phyloP scores from a whole-genome alignment of 345 rosid species.

The Salix caprea region DNA sequence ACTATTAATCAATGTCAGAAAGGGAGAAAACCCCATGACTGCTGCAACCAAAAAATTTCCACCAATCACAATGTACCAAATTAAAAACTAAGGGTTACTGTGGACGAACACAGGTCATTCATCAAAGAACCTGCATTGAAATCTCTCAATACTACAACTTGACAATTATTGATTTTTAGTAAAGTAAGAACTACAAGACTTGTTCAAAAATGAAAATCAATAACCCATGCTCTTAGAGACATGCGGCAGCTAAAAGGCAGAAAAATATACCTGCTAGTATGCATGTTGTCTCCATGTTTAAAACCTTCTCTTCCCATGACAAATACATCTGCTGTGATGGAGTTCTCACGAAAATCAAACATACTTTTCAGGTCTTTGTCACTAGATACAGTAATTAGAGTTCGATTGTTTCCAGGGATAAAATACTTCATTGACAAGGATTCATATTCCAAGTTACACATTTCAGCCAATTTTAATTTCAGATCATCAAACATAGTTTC shows the following conservation, averaged over 20 bases:
- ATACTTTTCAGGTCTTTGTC: constrained; percentile 78
- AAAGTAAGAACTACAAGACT: constrained; percentile 2
- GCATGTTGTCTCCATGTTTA: constrained; percentile 28
- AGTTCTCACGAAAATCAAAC: constrained; percentile 62
- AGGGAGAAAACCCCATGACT: not conserved
- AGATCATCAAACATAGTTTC: constrained; percentile 67
- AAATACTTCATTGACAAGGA: constrained; percentile 82
- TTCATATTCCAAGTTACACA: constrained; percentile 53
- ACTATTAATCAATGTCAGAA: not conserved
- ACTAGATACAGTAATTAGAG: constrained; percentile 60
- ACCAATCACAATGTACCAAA: not conserved
- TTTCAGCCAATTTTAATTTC: constrained; percentile 66
- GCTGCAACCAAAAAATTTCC: not conserved
- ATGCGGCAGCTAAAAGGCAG: constrained; percentile 2
- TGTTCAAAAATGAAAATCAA: not conserved
- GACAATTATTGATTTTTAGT: not conserved
- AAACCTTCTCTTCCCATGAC: constrained; percentile 61
- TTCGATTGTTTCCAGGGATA: constrained; percentile 72
- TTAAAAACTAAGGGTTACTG: not conserved
- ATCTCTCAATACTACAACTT: not conserved
- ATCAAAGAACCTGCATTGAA: constrained; percentile 7
- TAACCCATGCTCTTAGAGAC: constrained; percentile 1
- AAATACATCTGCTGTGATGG: constrained; percentile 74
- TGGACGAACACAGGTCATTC: not conserved
- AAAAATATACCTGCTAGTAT: constrained; percentile 42